Evolutionary conservation across 1,284 basidiomycete genomes (phyloP), one percentile per base, ranked within the genome.

Genomic region (Leucoagaricus sp.): DNA sequence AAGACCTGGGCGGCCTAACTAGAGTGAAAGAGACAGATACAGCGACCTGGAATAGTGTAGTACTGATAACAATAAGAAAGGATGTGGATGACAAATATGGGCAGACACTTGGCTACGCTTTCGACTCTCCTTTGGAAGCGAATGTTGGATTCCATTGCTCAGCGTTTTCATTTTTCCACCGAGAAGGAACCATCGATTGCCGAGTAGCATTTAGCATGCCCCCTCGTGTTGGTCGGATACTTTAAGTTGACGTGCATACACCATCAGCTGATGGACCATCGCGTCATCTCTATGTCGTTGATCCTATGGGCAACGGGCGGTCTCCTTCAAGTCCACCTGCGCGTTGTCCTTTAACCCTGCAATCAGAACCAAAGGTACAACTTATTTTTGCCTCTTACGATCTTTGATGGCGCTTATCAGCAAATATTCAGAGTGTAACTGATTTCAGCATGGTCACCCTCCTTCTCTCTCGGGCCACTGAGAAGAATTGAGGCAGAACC

Each of bases 381-480:
- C 13, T 21, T 29, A 38, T 38, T 23, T 41, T 41, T 50, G 26
- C 29, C 13, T 3, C 15, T 15, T 31, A 29, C 26, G 38, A 12
- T n/a, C 15, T 15, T n/a, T 31, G n/a, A 46, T 15, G 41, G 41
- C 44, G 51, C 23, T 44, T 36, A 46, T 50, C 49, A 53, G 12
- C 13, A 10, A 17, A 44, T 38, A 38, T n/a, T 13, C 13, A 38
- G n/a, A n/a, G n/a, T n/a, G n/a, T n/a, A n/a, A n/a, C n/a, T 38
- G 36, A 4, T 38, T 38, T 46, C 36, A 34, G 9, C 21, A 25
- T 45, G 29, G 42, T 45, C 42, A 23, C 28, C 50, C 29, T 15
- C n/a, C 33, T 42, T 26, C 49, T 51, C n/a, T n/a, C n/a, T 25
- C 21, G 10, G 31, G 36, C 36, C 49, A 41, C 34, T 41, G 49